Evolutionary conservation across 2,329 filamentous ascomycete genomes (phyloP).

Genomic region (Cladosporium phlei): DNA sequence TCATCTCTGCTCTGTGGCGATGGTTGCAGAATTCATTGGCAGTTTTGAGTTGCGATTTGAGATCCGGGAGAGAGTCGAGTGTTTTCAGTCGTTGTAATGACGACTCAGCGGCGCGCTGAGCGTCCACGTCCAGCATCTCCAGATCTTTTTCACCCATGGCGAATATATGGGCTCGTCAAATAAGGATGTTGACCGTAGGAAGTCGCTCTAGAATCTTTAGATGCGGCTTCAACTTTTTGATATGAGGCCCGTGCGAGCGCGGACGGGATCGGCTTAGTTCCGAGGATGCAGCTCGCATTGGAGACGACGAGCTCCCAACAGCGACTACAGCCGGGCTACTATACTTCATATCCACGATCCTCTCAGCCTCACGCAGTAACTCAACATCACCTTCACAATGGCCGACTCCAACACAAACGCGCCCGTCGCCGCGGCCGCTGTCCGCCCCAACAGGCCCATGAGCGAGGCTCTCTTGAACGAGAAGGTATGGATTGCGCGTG

Average conservation of each 20-base stretch:
- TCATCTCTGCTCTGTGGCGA: conserved; percentile 50
- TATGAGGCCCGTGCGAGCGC: conserved; percentile 9
- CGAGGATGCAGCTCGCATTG: conserved; percentile 9
- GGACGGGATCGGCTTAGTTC: conserved; percentile 8
- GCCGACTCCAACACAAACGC: conserved; percentile 51
- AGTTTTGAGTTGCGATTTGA: conserved; percentile 25
- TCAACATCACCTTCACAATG: conserved; percentile 43
- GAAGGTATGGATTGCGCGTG: conserved; percentile 63
- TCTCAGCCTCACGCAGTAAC: conserved; percentile 16
- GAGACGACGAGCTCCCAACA: conserved; percentile 4
- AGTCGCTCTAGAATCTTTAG: neutral
- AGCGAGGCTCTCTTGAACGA: conserved; percentile 98
- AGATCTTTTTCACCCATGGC: conserved; percentile 1
- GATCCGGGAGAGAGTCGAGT: conserved; percentile 28
- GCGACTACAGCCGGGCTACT: neutral
- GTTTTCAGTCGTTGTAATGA: conserved; percentile 38
- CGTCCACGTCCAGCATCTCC: conserved; percentile 6
- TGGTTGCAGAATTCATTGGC: conserved; percentile 29
- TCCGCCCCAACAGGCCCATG: conserved; percentile 71
- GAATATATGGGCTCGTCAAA: too few species aligned
- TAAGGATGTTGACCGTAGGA: too few species aligned
- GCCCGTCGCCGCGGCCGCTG: conserved; percentile 57
- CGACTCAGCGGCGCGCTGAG: conserved; percentile 26
- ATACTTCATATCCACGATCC: neutral
- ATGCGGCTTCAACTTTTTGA: conserved; percentile 13